These are phyloP conservation scores for Plenodomus tracheiphilus DNA, from an alignment of 2,329 filamentous ascomycete species.

Conservation along the genomic window DNA sequence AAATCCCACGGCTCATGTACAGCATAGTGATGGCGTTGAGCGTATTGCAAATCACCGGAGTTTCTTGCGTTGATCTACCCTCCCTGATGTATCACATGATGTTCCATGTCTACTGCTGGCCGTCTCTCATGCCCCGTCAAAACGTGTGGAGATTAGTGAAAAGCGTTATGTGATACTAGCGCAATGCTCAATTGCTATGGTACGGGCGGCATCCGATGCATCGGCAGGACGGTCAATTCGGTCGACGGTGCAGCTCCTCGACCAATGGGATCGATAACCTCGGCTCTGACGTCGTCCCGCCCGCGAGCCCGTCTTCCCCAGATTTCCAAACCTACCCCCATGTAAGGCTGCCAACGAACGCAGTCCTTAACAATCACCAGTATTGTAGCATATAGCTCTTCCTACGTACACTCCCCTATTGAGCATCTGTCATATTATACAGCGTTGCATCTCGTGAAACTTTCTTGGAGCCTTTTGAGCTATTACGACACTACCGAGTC, in stretches of 20 bases:
- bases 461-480: background rate
- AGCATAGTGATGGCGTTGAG: constrained; percentile 41
- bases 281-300: constrained; percentile 29
- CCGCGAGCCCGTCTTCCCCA: constrained; percentile 16
- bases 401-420: background rate
- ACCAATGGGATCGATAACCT: constrained; percentile 30
- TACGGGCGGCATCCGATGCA: constrained; percentile 1
- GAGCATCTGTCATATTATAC: background rate
- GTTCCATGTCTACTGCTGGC: too few relatives aligned
- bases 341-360: constrained; percentile 1
- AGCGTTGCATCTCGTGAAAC: background rate
- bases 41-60: constrained; percentile 30
- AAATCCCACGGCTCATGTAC: constrained; percentile 42
- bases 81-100: background rate
- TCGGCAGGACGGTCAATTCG: constrained; percentile 3
- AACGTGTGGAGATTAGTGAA: too few relatives aligned
- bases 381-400: background rate
- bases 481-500: constrained; percentile 1
- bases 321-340: constrained; percentile 11
- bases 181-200: background rate
- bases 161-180: background rate
- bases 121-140: too few relatives aligned
- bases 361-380: background rate
- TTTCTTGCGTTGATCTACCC: constrained; percentile 2
- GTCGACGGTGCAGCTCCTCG: background rate